Evolutionary conservation across 106 monocot genomes (phyloP).

Genomic region (Dendrobium officinale): DNA sequence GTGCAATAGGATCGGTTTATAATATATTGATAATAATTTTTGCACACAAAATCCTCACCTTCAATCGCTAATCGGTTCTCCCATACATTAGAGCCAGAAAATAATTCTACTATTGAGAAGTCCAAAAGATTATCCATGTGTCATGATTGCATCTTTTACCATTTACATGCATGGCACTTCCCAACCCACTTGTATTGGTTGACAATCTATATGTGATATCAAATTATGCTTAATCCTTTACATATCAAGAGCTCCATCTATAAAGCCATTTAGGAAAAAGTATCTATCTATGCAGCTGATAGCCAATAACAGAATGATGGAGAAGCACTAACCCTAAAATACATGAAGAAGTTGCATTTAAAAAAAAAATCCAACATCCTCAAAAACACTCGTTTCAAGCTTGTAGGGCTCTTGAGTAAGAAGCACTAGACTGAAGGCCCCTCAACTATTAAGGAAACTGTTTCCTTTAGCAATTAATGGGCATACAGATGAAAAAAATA

Average conservation of each 20-base stretch:
- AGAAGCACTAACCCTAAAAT: too few species aligned
- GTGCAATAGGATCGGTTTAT: not conserved
- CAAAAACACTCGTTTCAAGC: not conserved
- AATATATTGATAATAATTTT: not conserved
- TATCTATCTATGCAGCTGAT: too few species aligned
- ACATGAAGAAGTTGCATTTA: too few species aligned
- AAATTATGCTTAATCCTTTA: not conserved
- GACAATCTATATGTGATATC: not conserved
- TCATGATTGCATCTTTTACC: not conserved
- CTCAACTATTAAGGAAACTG: not conserved
- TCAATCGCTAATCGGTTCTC: not conserved
- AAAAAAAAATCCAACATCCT: too few species aligned
- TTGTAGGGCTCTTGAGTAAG: not conserved
- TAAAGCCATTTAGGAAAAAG: not conserved
- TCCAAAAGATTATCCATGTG: not conserved
- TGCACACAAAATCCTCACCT: not conserved
- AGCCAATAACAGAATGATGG: too few species aligned
- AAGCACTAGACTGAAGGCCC: not conserved
- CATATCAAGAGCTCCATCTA: not conserved
- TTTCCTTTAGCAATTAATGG: not conserved
- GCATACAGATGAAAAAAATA: not conserved
- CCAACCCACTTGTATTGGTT: not conserved
- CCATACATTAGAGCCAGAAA: too few species aligned
- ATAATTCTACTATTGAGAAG: too few species aligned
- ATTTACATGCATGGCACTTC: not conserved